These are phyloP conservation scores for Exserohilum turcica DNA, from an alignment of 2,329 filamentous ascomycete genomes.

Conservation along the genomic window DNA sequence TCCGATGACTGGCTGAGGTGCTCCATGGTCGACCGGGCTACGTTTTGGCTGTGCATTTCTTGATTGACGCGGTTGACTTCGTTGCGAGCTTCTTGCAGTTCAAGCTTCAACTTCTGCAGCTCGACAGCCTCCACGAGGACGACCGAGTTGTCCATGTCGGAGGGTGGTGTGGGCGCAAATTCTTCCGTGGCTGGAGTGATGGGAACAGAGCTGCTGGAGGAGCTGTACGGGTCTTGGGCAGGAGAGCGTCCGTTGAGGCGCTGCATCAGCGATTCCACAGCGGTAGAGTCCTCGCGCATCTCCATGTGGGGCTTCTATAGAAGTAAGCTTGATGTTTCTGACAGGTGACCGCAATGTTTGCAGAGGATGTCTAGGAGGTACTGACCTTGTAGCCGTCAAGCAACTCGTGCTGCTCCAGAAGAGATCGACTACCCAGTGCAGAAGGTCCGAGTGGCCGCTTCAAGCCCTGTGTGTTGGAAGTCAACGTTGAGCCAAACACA, in stretches of 20 bases:
- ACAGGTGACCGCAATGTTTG: background rate
- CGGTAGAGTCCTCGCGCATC: constrained; percentile 34
- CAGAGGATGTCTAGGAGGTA: background rate
- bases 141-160: constrained; percentile 31
- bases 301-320: constrained; percentile 56
- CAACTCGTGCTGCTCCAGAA: constrained; percentile 25
- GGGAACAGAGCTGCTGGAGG: constrained; percentile 64
- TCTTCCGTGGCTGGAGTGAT: constrained; percentile 66
- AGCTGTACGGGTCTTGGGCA: constrained; percentile 60
- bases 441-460: constrained; percentile 49
- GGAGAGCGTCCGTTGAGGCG: constrained; percentile 66
- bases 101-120: constrained; percentile 69
- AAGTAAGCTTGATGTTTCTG: constrained; percentile 39
- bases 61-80: constrained; percentile 74
- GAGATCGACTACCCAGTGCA: constrained; percentile 38
- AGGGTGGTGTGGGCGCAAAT: constrained; percentile 47
- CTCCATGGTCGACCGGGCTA: constrained; percentile 64
- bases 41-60: constrained; percentile 69
- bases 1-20: constrained; percentile 60
- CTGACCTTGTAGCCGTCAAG: constrained; percentile 43
- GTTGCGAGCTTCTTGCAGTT: constrained; percentile 72
- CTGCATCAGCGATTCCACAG: constrained; percentile 69
- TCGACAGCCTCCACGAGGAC: constrained; percentile 59
- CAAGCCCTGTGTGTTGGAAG: constrained; percentile 44
- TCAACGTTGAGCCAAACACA: constrained; percentile 39